These are phyloP conservation scores for Batkoa obscura DNA, from an alignment of 371 early-diverging fungal genomes.

Conservation along the genomic window DNA sequence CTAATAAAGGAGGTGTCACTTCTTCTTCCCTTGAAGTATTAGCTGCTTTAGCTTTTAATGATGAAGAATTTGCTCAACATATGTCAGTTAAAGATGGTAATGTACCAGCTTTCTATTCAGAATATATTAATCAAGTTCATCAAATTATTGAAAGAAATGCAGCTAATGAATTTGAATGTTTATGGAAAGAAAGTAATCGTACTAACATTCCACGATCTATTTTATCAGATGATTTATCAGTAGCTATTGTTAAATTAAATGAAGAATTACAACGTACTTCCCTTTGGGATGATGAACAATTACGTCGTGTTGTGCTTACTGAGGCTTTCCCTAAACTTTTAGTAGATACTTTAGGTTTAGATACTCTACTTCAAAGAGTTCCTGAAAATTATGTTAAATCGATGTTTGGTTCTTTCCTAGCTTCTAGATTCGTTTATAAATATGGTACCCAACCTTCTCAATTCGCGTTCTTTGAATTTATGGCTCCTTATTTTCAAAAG, in stretches of 20 bases:
- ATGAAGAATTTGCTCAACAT: conserved; percentile 68
- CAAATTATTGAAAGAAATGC: conserved; percentile 84
- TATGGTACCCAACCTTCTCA: conserved; percentile 86
- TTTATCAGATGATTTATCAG: conserved; percentile 77
- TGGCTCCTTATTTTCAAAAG: conserved; percentile 33
- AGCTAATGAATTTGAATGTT: conserved; percentile 78
- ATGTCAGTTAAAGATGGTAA: conserved; percentile 73
- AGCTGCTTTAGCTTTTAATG: conserved; percentile 83
- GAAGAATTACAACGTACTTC: conserved; percentile 77
- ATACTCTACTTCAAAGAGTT: conserved; percentile 63
- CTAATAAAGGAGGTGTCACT: conserved; percentile 97
- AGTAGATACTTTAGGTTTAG: conserved; percentile 71
- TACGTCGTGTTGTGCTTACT: conserved; percentile 61
- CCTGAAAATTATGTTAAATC: conserved; percentile 88
- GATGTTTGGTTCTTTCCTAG: conserved; percentile 89
- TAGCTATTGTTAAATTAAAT: conserved; percentile 82
- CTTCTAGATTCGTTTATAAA: conserved; percentile 87
- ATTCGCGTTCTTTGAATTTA: conserved; percentile 97
- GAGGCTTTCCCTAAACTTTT: conserved; percentile 88
- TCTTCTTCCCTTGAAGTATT: conserved; percentile 91
- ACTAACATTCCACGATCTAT: conserved; percentile 61
- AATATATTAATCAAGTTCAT: conserved; percentile 85
- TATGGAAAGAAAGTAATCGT: conserved; percentile 74
- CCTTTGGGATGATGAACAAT: conserved; percentile 76
- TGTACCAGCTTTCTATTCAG: conserved; percentile 72